Evolutionary conservation across 192 early-diverging fungal species (phyloP), one percentile per base, ranked within the genome.

Genomic region (Coemansia biformis): DNA sequence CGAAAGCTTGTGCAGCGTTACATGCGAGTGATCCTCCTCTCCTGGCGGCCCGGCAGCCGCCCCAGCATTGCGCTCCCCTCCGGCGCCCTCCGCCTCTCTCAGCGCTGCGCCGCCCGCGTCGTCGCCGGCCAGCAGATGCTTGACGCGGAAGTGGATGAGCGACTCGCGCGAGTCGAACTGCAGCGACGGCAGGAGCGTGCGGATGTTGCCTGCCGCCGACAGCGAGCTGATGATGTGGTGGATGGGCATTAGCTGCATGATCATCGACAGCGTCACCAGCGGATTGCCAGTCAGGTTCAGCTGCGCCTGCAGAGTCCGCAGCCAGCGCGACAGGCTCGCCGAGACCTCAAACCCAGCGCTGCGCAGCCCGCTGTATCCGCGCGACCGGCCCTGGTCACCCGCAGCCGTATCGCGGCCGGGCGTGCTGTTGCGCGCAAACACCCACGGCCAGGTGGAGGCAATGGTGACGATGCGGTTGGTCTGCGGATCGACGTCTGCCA

Each of bases 361-460:
- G 32, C 36, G 57, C 48, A 29, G 22, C 24, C n/a, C n/a, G n/a
- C n/a, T n/a, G n/a, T n/a, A n/a, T n/a, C 23, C 38, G 26, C 26
- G 26, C 11, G 29, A 21, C 19, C 24, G 46, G 7, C 37, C 11
- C 31, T 30, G 19, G 22, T 28, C 31, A 30, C 21, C 53, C 37
- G 8, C 46, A 39, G 2, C 46, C 29, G 0, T n/a, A n/a, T 51
- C 63, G 30, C 47, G 63, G 4, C 32, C 47, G 15, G 53, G 47
- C 18, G 43, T 32, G 39, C 48, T 48, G 23, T 36, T 48, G 39
- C 54, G 58, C 8, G 65, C 42, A 43, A 59, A 54, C 7, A 58
- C 57, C 61, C 68, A 72, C 36, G 68, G 68, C 68, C 68, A 72
- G 1, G 68, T 72, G 0, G 68, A 72, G 12, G 62, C 68, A 32